Percentiles rank a stretch among this genome's conserved stretches.
These are phyloP conservation scores for Phialophora tarda DNA, from an alignment of 2,329 filamentous ascomycete species.

Conservation along the genomic window DNA sequence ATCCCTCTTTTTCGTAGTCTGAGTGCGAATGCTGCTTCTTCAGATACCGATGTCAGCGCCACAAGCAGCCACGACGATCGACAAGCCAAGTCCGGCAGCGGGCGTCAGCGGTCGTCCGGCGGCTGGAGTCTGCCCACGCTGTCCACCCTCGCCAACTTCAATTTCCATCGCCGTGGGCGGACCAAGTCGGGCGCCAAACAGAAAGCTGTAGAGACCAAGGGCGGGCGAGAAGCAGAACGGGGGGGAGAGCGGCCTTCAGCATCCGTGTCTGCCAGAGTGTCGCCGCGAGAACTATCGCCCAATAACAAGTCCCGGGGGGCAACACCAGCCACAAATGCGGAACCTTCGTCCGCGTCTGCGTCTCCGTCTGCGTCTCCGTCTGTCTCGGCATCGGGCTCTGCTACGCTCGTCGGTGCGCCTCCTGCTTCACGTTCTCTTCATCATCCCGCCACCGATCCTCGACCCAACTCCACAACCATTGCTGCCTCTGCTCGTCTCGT, in stretches of 20 bases:
- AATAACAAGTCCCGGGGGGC: conserved; percentile 9
- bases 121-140: conserved; percentile 25
- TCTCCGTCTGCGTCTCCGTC: not conserved
- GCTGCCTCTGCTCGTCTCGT: conserved; percentile 6
- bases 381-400: not conserved
- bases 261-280: conserved; percentile 5
- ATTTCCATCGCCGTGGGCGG: conserved; percentile 19
- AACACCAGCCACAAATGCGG: conserved; percentile 14
- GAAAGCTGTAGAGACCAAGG: conserved; percentile 13
- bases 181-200: conserved; percentile 20
- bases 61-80: conserved; percentile 6
- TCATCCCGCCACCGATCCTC: conserved; percentile 16
- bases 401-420: conserved; percentile 2
- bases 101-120: conserved; percentile 13
- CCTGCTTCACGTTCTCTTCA: conserved; percentile 23
- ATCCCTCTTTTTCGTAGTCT: conserved; percentile 33
- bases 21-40: conserved; percentile 28
- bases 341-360: conserved; percentile 2
- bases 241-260: not conserved
- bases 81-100: conserved; percentile 8
- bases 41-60: conserved; percentile 12
- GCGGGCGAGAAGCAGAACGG: not conserved
- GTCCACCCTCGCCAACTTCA: conserved; percentile 24
- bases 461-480: conserved; percentile 3
- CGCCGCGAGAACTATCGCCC: conserved; percentile 10